Evolutionary conservation across 805 yeast species (phyloP), one percentile per base, ranked within the genome.

Genomic region (Naumovozyma castellii): DNA sequence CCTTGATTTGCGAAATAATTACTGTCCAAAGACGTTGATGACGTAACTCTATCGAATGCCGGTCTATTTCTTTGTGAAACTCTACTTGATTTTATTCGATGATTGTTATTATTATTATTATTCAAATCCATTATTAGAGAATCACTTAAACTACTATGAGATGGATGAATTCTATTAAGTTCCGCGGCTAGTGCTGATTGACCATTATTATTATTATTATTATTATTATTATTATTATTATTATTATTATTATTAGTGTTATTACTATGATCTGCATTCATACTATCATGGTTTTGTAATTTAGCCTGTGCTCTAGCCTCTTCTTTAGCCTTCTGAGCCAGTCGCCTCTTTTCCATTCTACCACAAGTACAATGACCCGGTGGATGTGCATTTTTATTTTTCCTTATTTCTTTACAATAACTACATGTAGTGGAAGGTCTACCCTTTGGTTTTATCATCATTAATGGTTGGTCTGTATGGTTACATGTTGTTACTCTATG

Each of bases 361-460:
- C 79, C 78, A 65, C 95, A 85, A 3, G 76, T 68, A 61, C 97
- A 85, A 3, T 42, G 38, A 13, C 51, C 54, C 1, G 65, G 53
- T 0, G 72, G 64, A 56, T 84, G 92, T 2, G 76, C 66, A 50
- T 80, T 77, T 49, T 79, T 80, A 44, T 68, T 55, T 54, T 77
- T 79, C 29, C 95, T 66, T 48, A 79, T 73, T 42, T 80, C 85
- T 46, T 86, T 78, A 57, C 95, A 90, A 56, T 84, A 94, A 30
- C 72, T 68, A 55, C 97, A 90, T 54, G 87, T 95, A 1, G 95
- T 80, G 0, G 95, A 78, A 1, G 98, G 98, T 41, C 98, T 70
- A 3, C 98, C 98, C 57, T 92, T 92, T 14, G 95, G 96, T 57
- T 92, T 92, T 59, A 92, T 90, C 84, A 82, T 82, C 57, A 84